Conservation (phyloP, 495 filamentous ascomycete species). For the Amphirosellinia nigrospora region DNA sequence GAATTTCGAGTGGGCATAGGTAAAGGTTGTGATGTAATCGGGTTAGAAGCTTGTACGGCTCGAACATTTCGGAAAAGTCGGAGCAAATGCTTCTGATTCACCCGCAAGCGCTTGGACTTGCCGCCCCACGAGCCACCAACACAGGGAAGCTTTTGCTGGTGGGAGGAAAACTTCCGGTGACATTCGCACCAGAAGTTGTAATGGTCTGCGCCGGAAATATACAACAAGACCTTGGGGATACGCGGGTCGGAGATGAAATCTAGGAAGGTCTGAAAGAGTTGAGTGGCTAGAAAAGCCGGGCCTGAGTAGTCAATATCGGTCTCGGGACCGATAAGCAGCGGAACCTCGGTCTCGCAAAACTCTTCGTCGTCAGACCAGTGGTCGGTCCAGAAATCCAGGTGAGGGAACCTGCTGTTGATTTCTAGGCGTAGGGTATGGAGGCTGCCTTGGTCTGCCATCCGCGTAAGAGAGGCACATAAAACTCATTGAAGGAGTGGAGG, state of each 20-base stretch:
- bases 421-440: slow-evolving; percentile 31
- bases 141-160: slow-evolving; percentile 1
- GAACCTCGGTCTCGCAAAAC: background rate
- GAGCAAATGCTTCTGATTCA: slow-evolving; percentile 12
- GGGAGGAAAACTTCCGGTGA: slow-evolving; percentile 10
- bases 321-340: background rate
- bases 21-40: background rate
- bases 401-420: slow-evolving; percentile 29
- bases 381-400: slow-evolving; percentile 32
- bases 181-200: slow-evolving; percentile 20
- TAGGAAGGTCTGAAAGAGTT: slow-evolving; percentile 18
- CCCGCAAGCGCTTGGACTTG: slow-evolving; percentile 10
- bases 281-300: slow-evolving; percentile 7
- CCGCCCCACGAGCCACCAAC: slow-evolving; percentile 12
- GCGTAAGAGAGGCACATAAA: slow-evolving; percentile 26
- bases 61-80: slow-evolving; percentile 4
- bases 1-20: background rate
- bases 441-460: slow-evolving; percentile 33
- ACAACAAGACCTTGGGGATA: slow-evolving; percentile 6
- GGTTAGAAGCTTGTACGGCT: background rate
- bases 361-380: slow-evolving; percentile 20
- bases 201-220: slow-evolving; percentile 11
- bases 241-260: slow-evolving; percentile 11
- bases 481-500: slow-evolving; percentile 27
- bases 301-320: background rate